Evolutionary conservation across 257 asterid species (phyloP).

Genomic region (Solanum pimpinellifolium): DNA sequence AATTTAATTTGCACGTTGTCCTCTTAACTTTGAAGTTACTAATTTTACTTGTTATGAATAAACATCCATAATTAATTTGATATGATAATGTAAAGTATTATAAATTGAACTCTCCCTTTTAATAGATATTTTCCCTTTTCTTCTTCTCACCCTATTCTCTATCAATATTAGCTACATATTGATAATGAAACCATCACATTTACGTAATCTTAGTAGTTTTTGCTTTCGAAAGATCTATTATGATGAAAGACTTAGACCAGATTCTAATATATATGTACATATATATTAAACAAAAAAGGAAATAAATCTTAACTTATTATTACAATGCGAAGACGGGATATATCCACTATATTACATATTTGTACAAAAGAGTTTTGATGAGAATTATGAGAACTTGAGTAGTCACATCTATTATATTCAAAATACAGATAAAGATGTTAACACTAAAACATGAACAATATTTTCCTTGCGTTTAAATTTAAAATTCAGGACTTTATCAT

Average conservation of each 20-base stretch:
- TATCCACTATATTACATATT: too few species aligned
- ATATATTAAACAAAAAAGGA: too few species aligned
- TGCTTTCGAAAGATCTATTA: background rate
- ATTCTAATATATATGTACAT: too few species aligned
- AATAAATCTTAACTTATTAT: too few species aligned
- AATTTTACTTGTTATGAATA: background rate
- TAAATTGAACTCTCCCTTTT: background rate
- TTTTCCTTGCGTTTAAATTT: too few species aligned
- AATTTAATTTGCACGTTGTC: background rate
- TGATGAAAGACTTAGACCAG: background rate
- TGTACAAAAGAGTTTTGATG: too few species aligned
- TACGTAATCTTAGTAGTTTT: background rate
- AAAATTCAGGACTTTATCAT: too few species aligned
- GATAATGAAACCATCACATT: background rate
- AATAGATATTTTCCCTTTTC: background rate
- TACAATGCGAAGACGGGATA: too few species aligned
- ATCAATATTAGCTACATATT: background rate
- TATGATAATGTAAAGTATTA: background rate
- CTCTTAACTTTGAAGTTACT: background rate
- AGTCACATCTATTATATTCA: too few species aligned
- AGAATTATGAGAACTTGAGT: too few species aligned
- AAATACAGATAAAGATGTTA: too few species aligned
- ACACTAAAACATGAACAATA: too few species aligned
- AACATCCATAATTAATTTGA: background rate
- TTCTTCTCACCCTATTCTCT: background rate